Percentiles rank a stretch among this genome's conserved stretches.
Conservation (phyloP, 108 stramenopile genomes). For the Asterionellopsis glacialis region DNA sequence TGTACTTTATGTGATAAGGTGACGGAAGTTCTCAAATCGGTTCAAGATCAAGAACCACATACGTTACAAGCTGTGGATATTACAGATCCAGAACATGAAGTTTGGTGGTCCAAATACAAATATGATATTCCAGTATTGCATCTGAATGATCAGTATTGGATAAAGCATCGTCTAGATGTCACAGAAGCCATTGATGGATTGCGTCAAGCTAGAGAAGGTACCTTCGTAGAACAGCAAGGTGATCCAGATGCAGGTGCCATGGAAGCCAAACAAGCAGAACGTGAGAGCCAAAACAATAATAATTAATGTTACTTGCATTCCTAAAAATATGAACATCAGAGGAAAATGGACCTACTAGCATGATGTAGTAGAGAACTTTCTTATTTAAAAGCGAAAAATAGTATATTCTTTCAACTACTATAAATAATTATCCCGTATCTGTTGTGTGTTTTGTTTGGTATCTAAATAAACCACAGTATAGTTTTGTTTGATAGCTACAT, state of each 20-base stretch:
- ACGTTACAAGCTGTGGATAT: constrained; percentile 76
- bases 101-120: constrained; percentile 71
- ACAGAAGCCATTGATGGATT: constrained; percentile 57
- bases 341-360: too few relatives aligned
- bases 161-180: constrained; percentile 57
- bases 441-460: too few relatives aligned
- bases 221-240: constrained; percentile 42
- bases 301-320: neutral
- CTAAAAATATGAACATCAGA: neutral
- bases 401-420: too few relatives aligned
- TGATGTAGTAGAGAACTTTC: too few relatives aligned
- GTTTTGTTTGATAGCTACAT: neutral
- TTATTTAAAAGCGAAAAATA: too few relatives aligned
- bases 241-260: constrained; percentile 69
- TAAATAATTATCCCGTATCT: too few relatives aligned
- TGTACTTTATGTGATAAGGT: constrained; percentile 84
- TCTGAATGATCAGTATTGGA: constrained; percentile 68
- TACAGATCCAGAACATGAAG: constrained; percentile 58
- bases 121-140: constrained; percentile 87
- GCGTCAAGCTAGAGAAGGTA: constrained; percentile 30
- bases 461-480: too few relatives aligned
- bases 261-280: constrained; percentile 29
- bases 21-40: constrained; percentile 44
- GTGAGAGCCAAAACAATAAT: constrained; percentile 4
- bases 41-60: constrained; percentile 57